Evolutionary conservation across 164 flowering plant species (phyloP).

Genomic region (Warburgia ugandensis): DNA sequence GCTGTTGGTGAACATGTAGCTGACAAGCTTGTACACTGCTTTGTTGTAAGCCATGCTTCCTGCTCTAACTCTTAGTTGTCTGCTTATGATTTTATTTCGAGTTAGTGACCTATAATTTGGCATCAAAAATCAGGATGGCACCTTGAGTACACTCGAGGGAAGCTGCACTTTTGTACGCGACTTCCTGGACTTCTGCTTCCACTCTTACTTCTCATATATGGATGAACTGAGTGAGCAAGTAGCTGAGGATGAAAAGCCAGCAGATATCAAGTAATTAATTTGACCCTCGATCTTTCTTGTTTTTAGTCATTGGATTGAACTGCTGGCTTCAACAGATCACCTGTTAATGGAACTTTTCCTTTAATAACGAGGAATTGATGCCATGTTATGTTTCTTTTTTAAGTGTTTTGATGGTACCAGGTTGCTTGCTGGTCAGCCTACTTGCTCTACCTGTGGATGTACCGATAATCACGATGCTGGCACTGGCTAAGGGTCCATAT

Average conservation of each 20-base stretch:
- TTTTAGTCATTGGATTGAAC: neutral
- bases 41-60: constrained; percentile 38
- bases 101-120: neutral
- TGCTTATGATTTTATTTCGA: neutral
- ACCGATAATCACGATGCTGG: constrained; percentile 46
- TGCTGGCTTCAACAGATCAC: neutral
- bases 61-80: neutral
- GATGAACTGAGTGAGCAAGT: constrained; percentile 66
- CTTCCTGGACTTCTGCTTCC: constrained; percentile 83
- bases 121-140: constrained; percentile 58
- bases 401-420: constrained; percentile 60
- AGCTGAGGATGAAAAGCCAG: constrained; percentile 42
- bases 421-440: constrained; percentile 53
- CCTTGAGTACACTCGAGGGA: constrained; percentile 53
- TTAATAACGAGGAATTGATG: neutral
- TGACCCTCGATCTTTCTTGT: neutral
- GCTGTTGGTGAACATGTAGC: constrained; percentile 48
- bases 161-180: constrained; percentile 75
- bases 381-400: constrained; percentile 5
- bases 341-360: neutral
- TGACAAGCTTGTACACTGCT: constrained; percentile 53
- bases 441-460: constrained; percentile 58
- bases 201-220: constrained; percentile 90
- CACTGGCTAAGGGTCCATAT: constrained; percentile 84
- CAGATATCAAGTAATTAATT: constrained; percentile 51